phyloP scores from a whole-genome alignment of 2,329 filamentous ascomycete species.

The Penicillium sp. region DNA sequence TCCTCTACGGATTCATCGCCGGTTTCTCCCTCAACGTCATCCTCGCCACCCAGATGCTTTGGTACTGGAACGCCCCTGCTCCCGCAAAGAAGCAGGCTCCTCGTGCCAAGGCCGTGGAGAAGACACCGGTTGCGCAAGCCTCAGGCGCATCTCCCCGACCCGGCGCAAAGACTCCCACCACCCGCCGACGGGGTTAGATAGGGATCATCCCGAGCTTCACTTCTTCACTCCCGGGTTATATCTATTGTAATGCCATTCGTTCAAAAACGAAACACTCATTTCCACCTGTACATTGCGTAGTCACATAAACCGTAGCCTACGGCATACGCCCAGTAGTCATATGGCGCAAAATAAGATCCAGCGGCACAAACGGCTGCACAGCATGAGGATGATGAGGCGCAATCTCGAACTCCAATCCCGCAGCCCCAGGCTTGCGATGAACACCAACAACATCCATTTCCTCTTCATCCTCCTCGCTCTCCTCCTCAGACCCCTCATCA shows the following conservation, averaged over 20 bases:
- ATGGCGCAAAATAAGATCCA: constrained; percentile 53
- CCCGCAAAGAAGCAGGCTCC: constrained; percentile 40
- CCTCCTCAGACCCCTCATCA: constrained; percentile 51
- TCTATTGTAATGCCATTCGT: constrained; percentile 14
- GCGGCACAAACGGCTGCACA: constrained; percentile 36
- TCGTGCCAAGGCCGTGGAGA: constrained; percentile 29
- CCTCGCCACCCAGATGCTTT: constrained; percentile 85
- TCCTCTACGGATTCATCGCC: constrained; percentile 90
- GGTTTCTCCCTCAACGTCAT: constrained; percentile 88
- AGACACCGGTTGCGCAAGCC: constrained; percentile 36
- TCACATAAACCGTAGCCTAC: neutral
- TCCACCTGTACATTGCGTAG: neutral
- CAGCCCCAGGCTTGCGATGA: constrained; percentile 32
- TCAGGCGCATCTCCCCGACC: constrained; percentile 46
- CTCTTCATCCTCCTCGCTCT: constrained; percentile 53
- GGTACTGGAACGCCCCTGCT: constrained; percentile 80
- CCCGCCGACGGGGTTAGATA: constrained; percentile 56
- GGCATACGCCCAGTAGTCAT: constrained; percentile 49
- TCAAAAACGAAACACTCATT: constrained; percentile 4
- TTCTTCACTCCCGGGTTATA: constrained; percentile 13
- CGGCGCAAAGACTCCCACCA: constrained; percentile 53
- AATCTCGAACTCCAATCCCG: constrained; percentile 39
- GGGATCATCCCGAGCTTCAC: constrained; percentile 2
- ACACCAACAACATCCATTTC: constrained; percentile 45
- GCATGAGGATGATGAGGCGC: constrained; percentile 27